phyloP scores from a whole-genome alignment of 2,329 filamentous ascomycete genomes.

The Leptographium lundbergii region DNA sequence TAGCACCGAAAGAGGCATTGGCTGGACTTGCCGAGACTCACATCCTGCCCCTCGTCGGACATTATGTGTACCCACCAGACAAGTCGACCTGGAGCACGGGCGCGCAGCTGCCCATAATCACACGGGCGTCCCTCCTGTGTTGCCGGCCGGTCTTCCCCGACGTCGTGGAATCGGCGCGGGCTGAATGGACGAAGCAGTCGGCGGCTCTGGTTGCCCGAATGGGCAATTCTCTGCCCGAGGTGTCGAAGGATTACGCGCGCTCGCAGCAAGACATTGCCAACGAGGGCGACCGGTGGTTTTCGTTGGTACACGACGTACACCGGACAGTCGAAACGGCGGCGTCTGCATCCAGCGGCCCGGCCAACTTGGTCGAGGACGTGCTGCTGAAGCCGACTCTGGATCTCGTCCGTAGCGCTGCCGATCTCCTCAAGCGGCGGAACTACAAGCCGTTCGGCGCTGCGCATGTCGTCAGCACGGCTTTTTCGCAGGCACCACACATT shows the following conservation, averaged over 20 bases:
- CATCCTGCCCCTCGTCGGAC: constrained; percentile 40
- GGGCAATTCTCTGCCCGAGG: constrained; percentile 64
- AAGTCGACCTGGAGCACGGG: constrained; percentile 22
- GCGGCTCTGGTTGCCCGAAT: constrained; percentile 52
- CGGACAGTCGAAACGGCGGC: constrained; percentile 1
- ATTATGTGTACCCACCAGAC: constrained; percentile 36
- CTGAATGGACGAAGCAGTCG: constrained; percentile 52
- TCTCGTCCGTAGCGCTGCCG: constrained; percentile 21
- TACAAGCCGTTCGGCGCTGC: constrained; percentile 46
- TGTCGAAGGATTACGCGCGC: constrained; percentile 61
- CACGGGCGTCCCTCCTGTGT: constrained; percentile 33
- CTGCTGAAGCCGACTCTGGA: constrained; percentile 16
- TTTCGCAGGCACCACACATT: constrained; percentile 27
- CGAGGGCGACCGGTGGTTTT: constrained; percentile 56
- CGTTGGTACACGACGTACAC: constrained; percentile 37
- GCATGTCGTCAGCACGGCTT: constrained; percentile 27
- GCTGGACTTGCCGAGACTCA: constrained; percentile 32
- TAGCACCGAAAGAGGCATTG: constrained; percentile 32
- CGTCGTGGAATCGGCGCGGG: constrained; percentile 34
- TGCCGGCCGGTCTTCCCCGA: constrained; percentile 27
- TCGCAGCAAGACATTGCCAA: constrained; percentile 60
- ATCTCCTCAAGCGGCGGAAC: constrained; percentile 35
- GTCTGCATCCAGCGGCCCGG: constrained; percentile 10
- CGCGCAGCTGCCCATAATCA: constrained; percentile 25
- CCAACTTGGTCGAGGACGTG: constrained; percentile 11